phyloP scores from a whole-genome alignment of 2,329 filamentous ascomycete genomes.

The Chaetomium sp. region DNA sequence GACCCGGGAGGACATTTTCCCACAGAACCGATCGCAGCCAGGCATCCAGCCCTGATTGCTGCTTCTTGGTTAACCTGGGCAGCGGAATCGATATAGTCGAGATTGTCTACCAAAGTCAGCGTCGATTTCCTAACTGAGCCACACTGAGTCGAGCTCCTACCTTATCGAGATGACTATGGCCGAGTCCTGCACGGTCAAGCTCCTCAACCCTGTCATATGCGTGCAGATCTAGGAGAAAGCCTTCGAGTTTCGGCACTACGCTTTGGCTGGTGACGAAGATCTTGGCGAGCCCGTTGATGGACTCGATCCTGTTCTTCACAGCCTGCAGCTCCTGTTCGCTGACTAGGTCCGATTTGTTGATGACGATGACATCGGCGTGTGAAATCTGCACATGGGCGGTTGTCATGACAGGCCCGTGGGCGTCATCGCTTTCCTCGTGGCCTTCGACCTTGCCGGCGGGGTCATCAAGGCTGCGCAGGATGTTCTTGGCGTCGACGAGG shows the following conservation, averaged over 20 bases:
- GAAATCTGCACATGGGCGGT: conserved; percentile 96
- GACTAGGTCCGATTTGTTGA: conserved; percentile 93
- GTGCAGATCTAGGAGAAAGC: conserved; percentile 84
- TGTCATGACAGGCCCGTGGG: conserved; percentile 72
- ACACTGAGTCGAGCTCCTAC: conserved; percentile 50
- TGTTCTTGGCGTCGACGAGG: conserved; percentile 91
- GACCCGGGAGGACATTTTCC: conserved; percentile 66
- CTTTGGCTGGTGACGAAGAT: conserved; percentile 81
- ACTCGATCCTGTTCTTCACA: conserved; percentile 71
- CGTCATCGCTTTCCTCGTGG: conserved; percentile 52
- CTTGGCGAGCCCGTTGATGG: conserved; percentile 88
- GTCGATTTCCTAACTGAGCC: background rate
- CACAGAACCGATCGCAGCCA: conserved; percentile 86
- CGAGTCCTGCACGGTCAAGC: conserved; percentile 71
- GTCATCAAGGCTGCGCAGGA: conserved; percentile 79
- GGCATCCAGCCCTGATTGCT: conserved; percentile 68
- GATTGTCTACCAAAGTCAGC: conserved; percentile 63
- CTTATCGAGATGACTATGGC: conserved; percentile 88
- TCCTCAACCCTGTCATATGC: conserved; percentile 84
- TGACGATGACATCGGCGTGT: conserved; percentile 89
- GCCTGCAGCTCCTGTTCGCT: conserved; percentile 65
- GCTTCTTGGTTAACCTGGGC: conserved; percentile 57
- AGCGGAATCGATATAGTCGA: conserved; percentile 76
- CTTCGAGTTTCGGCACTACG: conserved; percentile 78
- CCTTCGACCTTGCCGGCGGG: conserved; percentile 57